phyloP scores from a whole-genome alignment of 2,329 filamentous ascomycete species.

The Lasiodiplodia sp. region DNA sequence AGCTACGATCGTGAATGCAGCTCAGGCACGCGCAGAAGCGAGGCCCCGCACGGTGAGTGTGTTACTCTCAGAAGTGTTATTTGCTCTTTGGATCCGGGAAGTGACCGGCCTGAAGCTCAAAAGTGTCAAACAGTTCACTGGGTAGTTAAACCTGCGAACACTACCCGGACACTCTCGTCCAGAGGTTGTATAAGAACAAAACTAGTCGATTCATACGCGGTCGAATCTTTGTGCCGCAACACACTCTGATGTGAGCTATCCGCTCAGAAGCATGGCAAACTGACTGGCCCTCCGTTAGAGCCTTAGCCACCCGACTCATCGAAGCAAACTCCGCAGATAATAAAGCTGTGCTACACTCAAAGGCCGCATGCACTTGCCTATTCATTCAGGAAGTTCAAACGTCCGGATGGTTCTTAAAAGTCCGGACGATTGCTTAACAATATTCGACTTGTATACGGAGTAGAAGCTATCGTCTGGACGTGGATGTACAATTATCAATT shows the following conservation, averaged over 20 bases:
- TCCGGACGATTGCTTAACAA: no score
- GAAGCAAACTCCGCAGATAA: background rate
- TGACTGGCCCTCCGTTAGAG: background rate
- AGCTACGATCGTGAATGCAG: background rate
- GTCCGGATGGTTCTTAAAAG: no score
- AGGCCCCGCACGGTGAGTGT: background rate
- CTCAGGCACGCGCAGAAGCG: background rate
- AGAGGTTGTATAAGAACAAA: background rate
- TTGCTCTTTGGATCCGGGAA: background rate
- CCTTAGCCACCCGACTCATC: background rate
- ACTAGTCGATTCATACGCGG: background rate
- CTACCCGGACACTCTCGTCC: background rate
- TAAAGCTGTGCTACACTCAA: background rate
- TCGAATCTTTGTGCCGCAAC: background rate
- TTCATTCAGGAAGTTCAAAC: background rate
- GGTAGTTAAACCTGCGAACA: background rate
- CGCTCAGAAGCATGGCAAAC: background rate
- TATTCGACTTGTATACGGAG: no score
- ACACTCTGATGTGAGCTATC: background rate
- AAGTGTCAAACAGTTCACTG: background rate
- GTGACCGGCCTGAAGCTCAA: background rate
- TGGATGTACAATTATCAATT: no score
- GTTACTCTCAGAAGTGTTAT: background rate
- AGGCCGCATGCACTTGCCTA: background rate
- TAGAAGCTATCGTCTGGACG: no score